A percentile compares a stretch with the other conserved stretches of the same genome.
phyloP scores from a whole-genome alignment of 176 grass and related monocot genomes.

The Paspalum notatum region DNA sequence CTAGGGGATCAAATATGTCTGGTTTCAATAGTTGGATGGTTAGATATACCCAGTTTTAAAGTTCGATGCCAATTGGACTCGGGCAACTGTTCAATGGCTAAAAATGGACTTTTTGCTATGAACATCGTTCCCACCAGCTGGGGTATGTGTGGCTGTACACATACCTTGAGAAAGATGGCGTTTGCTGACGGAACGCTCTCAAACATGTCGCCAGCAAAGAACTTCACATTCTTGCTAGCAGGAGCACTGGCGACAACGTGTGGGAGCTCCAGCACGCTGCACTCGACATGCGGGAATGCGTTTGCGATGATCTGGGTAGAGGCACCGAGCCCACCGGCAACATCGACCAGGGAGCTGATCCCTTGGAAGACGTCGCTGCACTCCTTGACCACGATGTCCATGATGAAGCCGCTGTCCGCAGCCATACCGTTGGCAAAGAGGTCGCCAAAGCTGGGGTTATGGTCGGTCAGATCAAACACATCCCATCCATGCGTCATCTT shows the following conservation, averaged over 20 bases:
- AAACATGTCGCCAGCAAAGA: conserved; percentile 57
- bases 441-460: not conserved
- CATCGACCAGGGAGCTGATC: conserved; percentile 45
- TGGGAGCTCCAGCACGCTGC: conserved; percentile 55
- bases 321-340: conserved; percentile 40
- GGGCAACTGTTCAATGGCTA: no score
- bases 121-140: no score
- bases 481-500: not conserved
- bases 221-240: conserved; percentile 23
- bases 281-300: conserved; percentile 48
- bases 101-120: no score
- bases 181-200: conserved; percentile 47
- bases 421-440: conserved; percentile 44
- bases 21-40: no score
- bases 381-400: conserved; percentile 15
- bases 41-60: no score
- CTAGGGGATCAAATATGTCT: no score
- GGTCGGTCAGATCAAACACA: conserved; percentile 12
- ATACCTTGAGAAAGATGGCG: conserved; percentile 56
- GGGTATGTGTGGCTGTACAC: not conserved
- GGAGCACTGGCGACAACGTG: conserved; percentile 39
- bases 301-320: conserved; percentile 32
- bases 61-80: no score
- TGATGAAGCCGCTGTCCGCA: conserved; percentile 30
- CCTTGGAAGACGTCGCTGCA: conserved; percentile 29